Evolutionary conservation across 768 basidiomycete species (phyloP), one percentile per base, ranked within the genome.

Genomic region (Trametes coccinea): DNA sequence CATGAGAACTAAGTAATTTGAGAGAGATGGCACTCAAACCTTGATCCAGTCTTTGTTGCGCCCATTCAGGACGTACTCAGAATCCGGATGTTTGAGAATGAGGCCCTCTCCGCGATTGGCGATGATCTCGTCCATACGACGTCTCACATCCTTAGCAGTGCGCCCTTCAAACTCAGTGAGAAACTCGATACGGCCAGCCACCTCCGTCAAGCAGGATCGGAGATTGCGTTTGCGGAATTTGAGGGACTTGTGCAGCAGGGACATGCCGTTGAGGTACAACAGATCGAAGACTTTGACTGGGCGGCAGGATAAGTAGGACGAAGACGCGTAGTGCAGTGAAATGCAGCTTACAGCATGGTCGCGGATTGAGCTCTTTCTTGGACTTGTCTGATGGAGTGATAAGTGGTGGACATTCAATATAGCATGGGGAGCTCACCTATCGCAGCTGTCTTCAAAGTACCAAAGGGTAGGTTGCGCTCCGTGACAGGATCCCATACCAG

Each of bases 251-350:
- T 88, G 80, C 49, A 94, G 80, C 2, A 96, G 81, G 3, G 88
- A 88, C 70, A 82, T 80, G n/a, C 88, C 89, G 65, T 95, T 95
- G 60, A 97, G 80, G 70, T 91, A 94, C 0, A 99, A 78, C 22
- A 98, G 78, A 73, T 99, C 97, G 70, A 99, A 98, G 9, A 98
- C 84, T 75, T 97, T 98, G 84, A 97, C 95, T 98, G 27, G 9
- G 9, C 14, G 13, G 17, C 33, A n/a, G 33, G 14, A 14, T 30
- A 13, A 22, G 22, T 22, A 44, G 45, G 29, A 31, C n/a, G 3
- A 53, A n/a, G 16, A 41, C 44, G 58, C 14, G 50, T 46, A 29
- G 44, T 2, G 13, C 40, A 51, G 41, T 31, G 48, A 8, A 39
- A 22, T 2, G 2, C 8, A 53, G 39, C 90, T 65, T 70, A 95